Base-by-base conservation (phyloP, 2,329 filamentous ascomycete genomes). In the Pseudogymnoascus sp. region DNA sequence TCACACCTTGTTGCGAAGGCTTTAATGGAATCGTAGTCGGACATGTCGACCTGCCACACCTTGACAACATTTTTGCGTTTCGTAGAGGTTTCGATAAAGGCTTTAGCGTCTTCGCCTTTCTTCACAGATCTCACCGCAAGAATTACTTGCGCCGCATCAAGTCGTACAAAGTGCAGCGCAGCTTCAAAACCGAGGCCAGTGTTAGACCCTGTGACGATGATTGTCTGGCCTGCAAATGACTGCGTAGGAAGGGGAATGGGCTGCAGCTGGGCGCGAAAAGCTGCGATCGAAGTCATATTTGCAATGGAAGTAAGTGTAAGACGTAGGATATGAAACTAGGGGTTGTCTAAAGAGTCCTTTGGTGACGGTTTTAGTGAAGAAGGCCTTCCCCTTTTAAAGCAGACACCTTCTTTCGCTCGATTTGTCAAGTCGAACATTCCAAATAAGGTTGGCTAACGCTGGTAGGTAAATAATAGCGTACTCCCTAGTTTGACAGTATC, bases 181-280 rank as follows among this genome's bases (percentile, higher is more conserved):
- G 75, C 70, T 60, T 78, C 76, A 0, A 73, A 67, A 0, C 77
- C 76, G 1, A 78, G 67, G 5, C 77, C 76, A 1, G 67, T 70
- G 60, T 78, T 79, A 6, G 74, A 70, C 1, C 77, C 77, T 0
- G 75, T 77, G 1, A 78, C 69, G 4, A 78, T 72, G 47, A 76
- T 63, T 1, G 68, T 72, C 57, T 73, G 63, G 3, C 57, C 59
- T 4, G 64, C 66, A 2, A 74, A 64, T 43, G 60, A 6, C 28
- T 64, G n/a, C 38, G 61, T 54, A 65, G 70, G 47, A 25, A 47
- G 39, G 39, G 39, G 39, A n/a, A 47, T 47, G 20, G 39, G 20
- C 20, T 47, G 39, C 12, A 47, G 12, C 22, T 47, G 39, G 20
- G 39, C 39, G 39, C 39, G 39, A 20, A 47, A 3, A 25, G 20